Conservation (phyloP, 140 eudicot species). For the Ambrosia hybrid region DNA sequence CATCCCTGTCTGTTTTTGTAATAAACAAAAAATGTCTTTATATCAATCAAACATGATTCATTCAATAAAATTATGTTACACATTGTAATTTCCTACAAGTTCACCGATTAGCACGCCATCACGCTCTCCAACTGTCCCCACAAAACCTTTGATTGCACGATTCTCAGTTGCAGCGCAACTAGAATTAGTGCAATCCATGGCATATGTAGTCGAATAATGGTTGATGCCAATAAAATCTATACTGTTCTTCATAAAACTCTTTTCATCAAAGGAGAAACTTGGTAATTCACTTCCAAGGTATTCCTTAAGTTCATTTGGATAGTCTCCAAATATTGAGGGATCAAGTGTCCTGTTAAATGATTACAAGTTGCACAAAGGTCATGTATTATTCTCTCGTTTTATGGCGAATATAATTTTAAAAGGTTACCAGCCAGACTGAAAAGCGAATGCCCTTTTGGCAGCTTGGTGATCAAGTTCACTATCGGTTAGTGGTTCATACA, state of each 20-base stretch:
- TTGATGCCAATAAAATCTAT: slow-evolving; percentile 69
- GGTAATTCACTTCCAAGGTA: slow-evolving; percentile 55
- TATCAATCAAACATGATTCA: no score
- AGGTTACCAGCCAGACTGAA: slow-evolving; percentile 53
- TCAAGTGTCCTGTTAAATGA: slow-evolving; percentile 51
- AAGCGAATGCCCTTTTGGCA: slow-evolving; percentile 52
- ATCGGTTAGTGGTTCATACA: slow-evolving; percentile 51
- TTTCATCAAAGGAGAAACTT: slow-evolving; percentile 52
- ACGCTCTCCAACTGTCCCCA: slow-evolving; percentile 26
- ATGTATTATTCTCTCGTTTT: not conserved
- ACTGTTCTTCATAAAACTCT: slow-evolving; percentile 39
- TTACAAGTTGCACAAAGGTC: slow-evolving; percentile 3
- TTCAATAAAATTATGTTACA: not conserved
- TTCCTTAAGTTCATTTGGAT: slow-evolving; percentile 57
- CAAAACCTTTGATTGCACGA: slow-evolving; percentile 48
- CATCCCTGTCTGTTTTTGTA: slow-evolving; percentile 35
- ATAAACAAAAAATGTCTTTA: not conserved
- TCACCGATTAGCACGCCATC: slow-evolving; percentile 69
- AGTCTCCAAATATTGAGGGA: slow-evolving; percentile 69
- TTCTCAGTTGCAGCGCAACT: slow-evolving; percentile 38
- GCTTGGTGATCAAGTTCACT: slow-evolving; percentile 44
- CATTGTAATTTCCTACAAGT: slow-evolving; percentile 31
- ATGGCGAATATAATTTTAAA: not conserved
- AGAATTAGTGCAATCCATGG: slow-evolving; percentile 55
- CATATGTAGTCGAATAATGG: slow-evolving; percentile 59